Conservation (phyloP, 1,284 basidiomycete genomes). For the Phenoliferia sp. region DNA sequence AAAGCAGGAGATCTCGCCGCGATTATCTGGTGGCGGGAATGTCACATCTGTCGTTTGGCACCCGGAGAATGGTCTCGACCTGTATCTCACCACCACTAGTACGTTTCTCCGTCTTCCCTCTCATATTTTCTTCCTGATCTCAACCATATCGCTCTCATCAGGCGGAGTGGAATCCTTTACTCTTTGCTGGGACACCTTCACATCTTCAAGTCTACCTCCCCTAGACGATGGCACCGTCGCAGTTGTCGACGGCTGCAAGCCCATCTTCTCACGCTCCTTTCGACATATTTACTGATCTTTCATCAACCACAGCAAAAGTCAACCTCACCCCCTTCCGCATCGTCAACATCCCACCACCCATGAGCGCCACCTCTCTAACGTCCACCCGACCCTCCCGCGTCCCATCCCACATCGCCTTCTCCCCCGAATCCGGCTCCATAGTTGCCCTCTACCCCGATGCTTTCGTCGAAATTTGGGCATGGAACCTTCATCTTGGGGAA, state of each 20-base stretch:
- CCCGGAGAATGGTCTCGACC: conserved; percentile 65
- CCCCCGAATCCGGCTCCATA: conserved; percentile 51
- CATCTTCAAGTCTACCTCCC: conserved; percentile 59
- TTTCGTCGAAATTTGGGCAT: conserved; percentile 57
- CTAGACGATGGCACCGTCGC: conserved; percentile 78
- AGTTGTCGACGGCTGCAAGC: conserved; percentile 83
- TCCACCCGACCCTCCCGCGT: conserved; percentile 45
- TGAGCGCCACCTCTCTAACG: conserved; percentile 68
- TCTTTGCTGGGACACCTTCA: conserved; percentile 72
- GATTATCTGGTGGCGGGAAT: conserved; percentile 44
- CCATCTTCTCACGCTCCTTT: too few relatives aligned
- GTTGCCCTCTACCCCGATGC: conserved; percentile 57
- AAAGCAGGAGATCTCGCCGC: conserved; percentile 73
- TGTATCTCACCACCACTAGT: conserved; percentile 68
- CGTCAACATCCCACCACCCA: conserved; percentile 92
- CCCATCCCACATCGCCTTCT: conserved; percentile 66
- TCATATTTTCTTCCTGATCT: neutral
- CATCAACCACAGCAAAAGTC: conserved; percentile 54
- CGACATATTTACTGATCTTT: neutral
- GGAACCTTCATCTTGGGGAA: conserved; percentile 19
- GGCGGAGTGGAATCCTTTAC: conserved; percentile 56
- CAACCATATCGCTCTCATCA: conserved; percentile 18
- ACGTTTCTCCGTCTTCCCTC: conserved; percentile 36
- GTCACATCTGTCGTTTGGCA: conserved; percentile 79
- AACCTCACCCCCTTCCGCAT: conserved; percentile 87